These are phyloP conservation scores for Citrus sinensis DNA, from an alignment of 345 rosid species.

Conservation along the genomic window DNA sequence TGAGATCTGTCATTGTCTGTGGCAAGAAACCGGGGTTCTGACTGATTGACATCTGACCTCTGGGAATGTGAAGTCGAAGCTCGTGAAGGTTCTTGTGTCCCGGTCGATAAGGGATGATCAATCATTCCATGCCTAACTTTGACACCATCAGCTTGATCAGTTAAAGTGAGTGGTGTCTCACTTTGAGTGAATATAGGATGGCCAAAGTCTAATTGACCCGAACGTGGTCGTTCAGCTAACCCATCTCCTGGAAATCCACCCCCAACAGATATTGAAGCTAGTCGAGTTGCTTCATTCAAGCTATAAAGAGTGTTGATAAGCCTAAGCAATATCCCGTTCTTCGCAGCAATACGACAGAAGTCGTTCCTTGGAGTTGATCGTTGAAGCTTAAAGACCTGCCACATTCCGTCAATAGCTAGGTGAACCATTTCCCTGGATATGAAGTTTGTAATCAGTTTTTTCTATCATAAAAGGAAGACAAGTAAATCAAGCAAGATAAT, in stretches of 20 bases:
- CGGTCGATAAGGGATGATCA: slow-evolving; percentile 39
- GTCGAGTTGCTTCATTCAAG: slow-evolving; percentile 90
- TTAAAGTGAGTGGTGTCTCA: slow-evolving; percentile 43
- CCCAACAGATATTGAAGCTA: slow-evolving; percentile 68
- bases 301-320: slow-evolving; percentile 93
- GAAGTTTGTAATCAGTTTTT: slow-evolving; percentile 30
- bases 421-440: slow-evolving; percentile 98
- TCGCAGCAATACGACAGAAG: slow-evolving; percentile 94
- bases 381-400: slow-evolving; percentile 98
- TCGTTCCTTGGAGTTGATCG: slow-evolving; percentile 91
- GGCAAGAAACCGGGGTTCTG: slow-evolving; percentile 40
- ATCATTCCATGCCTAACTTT: slow-evolving; percentile 55
- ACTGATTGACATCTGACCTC: slow-evolving; percentile 58
- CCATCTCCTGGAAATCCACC: slow-evolving; percentile 58
- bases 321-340: slow-evolving; percentile 80
- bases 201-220: slow-evolving; percentile 72
- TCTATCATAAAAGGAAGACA: slow-evolving; percentile 4
- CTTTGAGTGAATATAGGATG: slow-evolving; percentile 61
- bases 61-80: slow-evolving; percentile 75
- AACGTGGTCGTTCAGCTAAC: slow-evolving; percentile 54
- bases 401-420: slow-evolving; percentile 98
- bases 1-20: slow-evolving; percentile 63
- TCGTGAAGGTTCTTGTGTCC: slow-evolving; percentile 57
- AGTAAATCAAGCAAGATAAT: neutral
- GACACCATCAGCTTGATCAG: slow-evolving; percentile 61